Conservation (phyloP, 1,139 yeast species). For the Suhomyces bolitotheri region DNA sequence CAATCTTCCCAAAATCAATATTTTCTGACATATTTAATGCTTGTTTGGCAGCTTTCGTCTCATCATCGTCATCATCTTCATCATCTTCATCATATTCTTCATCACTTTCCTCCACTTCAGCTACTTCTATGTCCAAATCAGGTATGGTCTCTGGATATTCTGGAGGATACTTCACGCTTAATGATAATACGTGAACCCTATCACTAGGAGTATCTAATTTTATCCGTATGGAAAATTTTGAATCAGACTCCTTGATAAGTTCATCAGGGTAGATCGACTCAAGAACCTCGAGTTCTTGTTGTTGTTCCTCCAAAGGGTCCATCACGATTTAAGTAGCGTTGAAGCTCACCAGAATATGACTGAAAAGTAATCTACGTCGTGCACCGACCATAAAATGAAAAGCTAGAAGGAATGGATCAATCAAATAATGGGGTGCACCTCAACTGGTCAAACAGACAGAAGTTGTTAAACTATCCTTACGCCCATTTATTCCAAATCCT, state of each 20-base stretch:
- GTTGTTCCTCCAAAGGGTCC: conserved; percentile 76
- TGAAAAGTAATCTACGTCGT: too few species aligned
- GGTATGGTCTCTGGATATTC: conserved; percentile 75
- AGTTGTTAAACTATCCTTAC: too few species aligned
- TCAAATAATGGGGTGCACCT: too few species aligned
- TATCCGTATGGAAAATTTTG: conserved; percentile 48
- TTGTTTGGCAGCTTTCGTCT: conserved; percentile 42
- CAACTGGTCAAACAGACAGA: too few species aligned
- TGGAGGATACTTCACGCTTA: conserved; percentile 67
- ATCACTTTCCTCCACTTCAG: conserved; percentile 34
- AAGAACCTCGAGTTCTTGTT: conserved; percentile 78
- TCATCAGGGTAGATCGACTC: conserved; percentile 95
- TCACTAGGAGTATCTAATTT: conserved; percentile 61
- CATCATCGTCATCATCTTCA: conserved; percentile 46
- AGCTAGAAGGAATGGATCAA: too few species aligned
- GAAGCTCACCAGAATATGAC: too few species aligned
- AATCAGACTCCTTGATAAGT: conserved; percentile 44
- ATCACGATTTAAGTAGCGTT: too few species aligned
- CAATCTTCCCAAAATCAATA: conserved; percentile 50
- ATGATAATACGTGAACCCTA: conserved; percentile 49
- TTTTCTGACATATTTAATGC: conserved; percentile 57
- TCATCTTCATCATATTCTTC: conserved; percentile 41
- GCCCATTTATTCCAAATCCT: too few species aligned
- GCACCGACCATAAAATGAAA: too few species aligned
- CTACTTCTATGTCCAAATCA: conserved; percentile 42